phyloP scores from a whole-genome alignment of 106 monocot species.

The Posidonia australis region DNA sequence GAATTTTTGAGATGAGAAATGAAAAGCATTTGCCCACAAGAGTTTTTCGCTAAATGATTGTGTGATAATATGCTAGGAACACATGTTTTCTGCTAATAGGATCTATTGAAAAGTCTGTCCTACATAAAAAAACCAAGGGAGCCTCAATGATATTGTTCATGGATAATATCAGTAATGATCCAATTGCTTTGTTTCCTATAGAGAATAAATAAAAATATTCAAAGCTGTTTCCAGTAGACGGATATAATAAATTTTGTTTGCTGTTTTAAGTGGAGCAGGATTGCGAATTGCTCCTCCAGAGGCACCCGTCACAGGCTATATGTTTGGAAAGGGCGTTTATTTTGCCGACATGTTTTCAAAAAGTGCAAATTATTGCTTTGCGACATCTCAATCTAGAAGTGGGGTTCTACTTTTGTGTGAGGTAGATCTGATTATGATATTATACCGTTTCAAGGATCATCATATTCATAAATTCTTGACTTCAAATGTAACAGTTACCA shows the following conservation, averaged over 20 bases:
- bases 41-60: too few relatives aligned
- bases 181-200: too few relatives aligned
- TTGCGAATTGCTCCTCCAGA: constrained; percentile 94
- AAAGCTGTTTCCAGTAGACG: too few relatives aligned
- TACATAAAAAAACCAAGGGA: too few relatives aligned
- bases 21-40: too few relatives aligned
- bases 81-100: too few relatives aligned
- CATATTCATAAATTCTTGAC: not conserved
- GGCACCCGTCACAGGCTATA: constrained; percentile 83
- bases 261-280: constrained; percentile 23
- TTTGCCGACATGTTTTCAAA: constrained; percentile 99
- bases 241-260: not conserved
- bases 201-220: too few relatives aligned
- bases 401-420: constrained; percentile 88
- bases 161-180: too few relatives aligned
- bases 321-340: constrained; percentile 97
- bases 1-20: too few relatives aligned
- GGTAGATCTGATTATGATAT: constrained; percentile 19
- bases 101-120: too few relatives aligned
- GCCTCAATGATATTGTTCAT: too few relatives aligned
- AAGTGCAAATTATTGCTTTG: constrained; percentile 95
- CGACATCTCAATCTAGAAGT: constrained; percentile 25
- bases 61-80: too few relatives aligned
- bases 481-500: not conserved
- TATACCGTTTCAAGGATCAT: not conserved